These are phyloP conservation scores for Malus sieversii DNA, from an alignment of 306 rosid genomes.

Conservation along the genomic window DNA sequence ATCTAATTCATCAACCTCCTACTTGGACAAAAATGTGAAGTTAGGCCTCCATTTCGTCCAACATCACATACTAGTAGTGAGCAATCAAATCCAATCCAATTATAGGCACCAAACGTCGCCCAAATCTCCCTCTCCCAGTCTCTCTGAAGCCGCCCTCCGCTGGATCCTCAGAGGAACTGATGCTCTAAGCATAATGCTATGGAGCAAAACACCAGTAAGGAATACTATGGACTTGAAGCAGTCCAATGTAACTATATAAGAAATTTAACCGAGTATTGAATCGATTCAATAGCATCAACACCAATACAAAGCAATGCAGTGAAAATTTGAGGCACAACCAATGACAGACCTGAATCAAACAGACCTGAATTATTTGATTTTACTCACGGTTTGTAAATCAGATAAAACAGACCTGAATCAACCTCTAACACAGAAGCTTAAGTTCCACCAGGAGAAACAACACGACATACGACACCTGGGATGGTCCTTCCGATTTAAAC, in stretches of 20 bases:
- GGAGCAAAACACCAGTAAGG: neutral
- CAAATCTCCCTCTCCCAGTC: neutral
- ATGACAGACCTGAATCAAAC: too few relatives aligned
- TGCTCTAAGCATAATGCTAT: neutral
- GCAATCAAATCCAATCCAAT: neutral
- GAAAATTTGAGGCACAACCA: neutral
- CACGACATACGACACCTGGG: neutral
- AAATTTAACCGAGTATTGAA: neutral
- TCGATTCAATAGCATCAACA: neutral
- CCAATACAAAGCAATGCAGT: neutral
- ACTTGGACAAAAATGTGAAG: neutral
- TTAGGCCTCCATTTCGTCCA: neutral
- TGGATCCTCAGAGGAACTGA: neutral
- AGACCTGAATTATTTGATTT: neutral
- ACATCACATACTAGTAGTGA: neutral
- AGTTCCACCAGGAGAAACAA: conserved; percentile 3
- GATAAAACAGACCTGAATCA: neutral
- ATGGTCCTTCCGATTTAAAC: conserved; percentile 13
- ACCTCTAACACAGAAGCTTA: neutral
- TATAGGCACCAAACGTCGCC: too few relatives aligned
- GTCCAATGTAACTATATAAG: neutral
- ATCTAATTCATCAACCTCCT: too few relatives aligned
- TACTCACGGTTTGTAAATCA: neutral
- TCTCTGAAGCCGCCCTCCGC: neutral
- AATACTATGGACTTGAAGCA: neutral